Percentiles rank a stretch among this genome's conserved stretches.
Conservation (phyloP, 257 asterid species). For the Paraleonurus japonicus region DNA sequence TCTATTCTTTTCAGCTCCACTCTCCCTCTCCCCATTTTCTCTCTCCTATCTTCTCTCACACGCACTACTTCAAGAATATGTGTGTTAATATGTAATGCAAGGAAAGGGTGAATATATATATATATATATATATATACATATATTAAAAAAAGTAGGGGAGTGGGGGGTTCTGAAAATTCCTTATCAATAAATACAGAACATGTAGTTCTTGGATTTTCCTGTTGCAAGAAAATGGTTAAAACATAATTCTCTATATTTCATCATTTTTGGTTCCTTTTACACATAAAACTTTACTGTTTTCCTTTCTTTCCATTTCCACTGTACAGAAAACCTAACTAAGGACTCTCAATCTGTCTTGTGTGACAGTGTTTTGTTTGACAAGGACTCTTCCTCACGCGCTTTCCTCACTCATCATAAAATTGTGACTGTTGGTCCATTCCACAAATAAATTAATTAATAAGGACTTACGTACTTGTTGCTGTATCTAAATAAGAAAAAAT, state of each 20-base stretch:
- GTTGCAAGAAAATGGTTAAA: conserved; percentile 46
- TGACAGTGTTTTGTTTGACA: conserved; percentile 43
- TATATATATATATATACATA: neutral
- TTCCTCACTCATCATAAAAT: neutral
- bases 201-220: conserved; percentile 34
- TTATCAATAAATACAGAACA: conserved; percentile 30
- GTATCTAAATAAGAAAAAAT: neutral
- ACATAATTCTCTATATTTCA: conserved; percentile 23
- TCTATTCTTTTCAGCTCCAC: conserved; percentile 91
- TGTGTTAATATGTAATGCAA: neutral
- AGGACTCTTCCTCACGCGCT: conserved; percentile 36
- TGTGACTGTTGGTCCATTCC: conserved; percentile 23
- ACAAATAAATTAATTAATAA: neutral
- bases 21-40: conserved; percentile 86
- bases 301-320: conserved; percentile 28
- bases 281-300: conserved; percentile 20
- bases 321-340: conserved; percentile 29
- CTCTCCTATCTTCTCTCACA: conserved; percentile 9
- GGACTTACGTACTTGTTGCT: neutral
- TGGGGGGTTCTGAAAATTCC: conserved; percentile 29
- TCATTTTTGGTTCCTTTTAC: conserved; percentile 5
- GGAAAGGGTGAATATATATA: neutral
- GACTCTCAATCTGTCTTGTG: conserved; percentile 29
- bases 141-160: conserved; percentile 17
- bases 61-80: neutral